Evolutionary conservation across 768 basidiomycete species (phyloP), one percentile per base, ranked within the genome.

Genomic region (Chlorophyllum brunneum): DNA sequence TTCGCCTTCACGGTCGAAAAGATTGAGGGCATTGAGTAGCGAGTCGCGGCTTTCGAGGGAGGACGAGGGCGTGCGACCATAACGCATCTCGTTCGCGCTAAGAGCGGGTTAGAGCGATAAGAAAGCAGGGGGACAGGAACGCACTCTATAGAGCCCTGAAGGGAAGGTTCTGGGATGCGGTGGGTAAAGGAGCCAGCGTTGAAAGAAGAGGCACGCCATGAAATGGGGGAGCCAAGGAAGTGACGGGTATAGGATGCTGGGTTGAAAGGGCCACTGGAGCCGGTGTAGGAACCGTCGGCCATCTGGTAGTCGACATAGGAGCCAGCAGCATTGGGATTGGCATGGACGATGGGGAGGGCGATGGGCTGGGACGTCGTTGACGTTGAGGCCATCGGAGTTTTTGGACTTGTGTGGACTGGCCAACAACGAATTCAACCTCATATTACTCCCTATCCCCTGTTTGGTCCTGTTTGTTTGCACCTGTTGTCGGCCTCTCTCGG

Each of bases 1-100:
- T 57, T 92, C 89, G 56, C 84, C 86, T 61, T 89, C 85, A 44
- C 79, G 75, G 60, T 86, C 83, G 56, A 84, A 77, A 15, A 81
- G 71, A 33, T 78, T 79, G 63, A 87, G 73, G 3, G 86, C 85
- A 63, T 85, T 86, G 61, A 84, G 67, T 30, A 90, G 72, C 0
- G 72, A 75, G 59, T 86, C 86, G 54, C 76, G 79, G 54, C 54
- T 55, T 22, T 44, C 55, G 56, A 85, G 83, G 22, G 81, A 63
- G 2, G 83, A 85, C 0, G 82, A 66, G 13, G 72, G 67, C 13
- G 64, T 65, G 64, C 72, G 74, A 36, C 68, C 62, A 33, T 59
- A 63, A 36, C 67, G 67, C 56, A 65, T 62, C 41, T 70, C 68
- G 58, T 64, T 67, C 34, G 63, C 49, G 41, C 70, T 69, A 24